Evolutionary conservation across 352 stramenopile genomes (phyloP).

Genomic region (Phytophthora kernoviae): DNA sequence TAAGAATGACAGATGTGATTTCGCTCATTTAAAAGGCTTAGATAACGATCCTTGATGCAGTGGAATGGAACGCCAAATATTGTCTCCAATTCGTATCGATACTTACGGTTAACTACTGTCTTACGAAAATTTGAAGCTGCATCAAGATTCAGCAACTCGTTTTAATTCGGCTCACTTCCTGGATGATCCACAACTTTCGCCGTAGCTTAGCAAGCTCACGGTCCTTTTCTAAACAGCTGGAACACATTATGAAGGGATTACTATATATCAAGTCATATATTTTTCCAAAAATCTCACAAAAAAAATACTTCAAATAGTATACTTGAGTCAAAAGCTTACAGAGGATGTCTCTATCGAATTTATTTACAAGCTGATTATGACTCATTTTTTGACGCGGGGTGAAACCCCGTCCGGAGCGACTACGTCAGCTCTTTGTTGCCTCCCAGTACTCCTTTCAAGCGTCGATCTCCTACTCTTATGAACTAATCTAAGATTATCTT

Average conservation of each 20-base stretch:
- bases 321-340: constrained; percentile 6
- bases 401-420: too few relatives aligned
- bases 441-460: background rate
- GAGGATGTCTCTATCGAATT: constrained; percentile 3
- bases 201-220: constrained; percentile 7
- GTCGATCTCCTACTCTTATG: constrained; percentile 11
- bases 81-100: constrained; percentile 3
- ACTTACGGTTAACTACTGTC: too few relatives aligned
- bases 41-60: constrained; percentile 5
- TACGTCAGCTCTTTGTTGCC: too few relatives aligned
- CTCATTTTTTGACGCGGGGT: too few relatives aligned
- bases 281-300: background rate
- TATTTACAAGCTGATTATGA: too few relatives aligned
- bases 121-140: constrained; percentile 7
- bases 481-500: constrained; percentile 24
- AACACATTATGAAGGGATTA: constrained; percentile 11
- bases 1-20: too few relatives aligned
- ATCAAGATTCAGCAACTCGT: constrained; percentile 6
- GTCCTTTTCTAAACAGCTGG: constrained; percentile 4
- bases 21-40: constrained; percentile 8
- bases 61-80: constrained; percentile 13
- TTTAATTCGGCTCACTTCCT: constrained; percentile 12
- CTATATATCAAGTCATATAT: constrained; percentile 6
- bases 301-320: constrained; percentile 7
- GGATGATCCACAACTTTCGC: constrained; percentile 15